Evolutionary conservation across 2,329 filamentous ascomycete species (phyloP).

Genomic region (Dothiorella sarmentorum): DNA sequence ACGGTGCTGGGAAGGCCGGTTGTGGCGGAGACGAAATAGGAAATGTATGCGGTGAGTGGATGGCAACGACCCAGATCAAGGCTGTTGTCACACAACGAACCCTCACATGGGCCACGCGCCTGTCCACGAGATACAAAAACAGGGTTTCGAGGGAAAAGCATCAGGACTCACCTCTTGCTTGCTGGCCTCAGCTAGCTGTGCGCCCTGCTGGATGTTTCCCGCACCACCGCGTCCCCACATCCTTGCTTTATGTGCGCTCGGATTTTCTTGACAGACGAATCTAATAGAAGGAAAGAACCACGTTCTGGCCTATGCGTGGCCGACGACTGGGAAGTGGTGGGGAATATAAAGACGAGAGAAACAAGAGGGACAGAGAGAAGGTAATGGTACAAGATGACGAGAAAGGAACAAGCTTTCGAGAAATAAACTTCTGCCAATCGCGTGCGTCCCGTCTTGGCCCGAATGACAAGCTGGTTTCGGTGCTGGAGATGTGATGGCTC

Average conservation of each 20-base stretch:
- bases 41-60: too few species aligned
- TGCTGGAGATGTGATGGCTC: too few species aligned
- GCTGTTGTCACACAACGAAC: background rate
- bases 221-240: constrained; percentile 44
- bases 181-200: constrained; percentile 32
- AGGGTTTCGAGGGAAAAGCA: background rate
- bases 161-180: constrained; percentile 29
- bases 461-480: background rate
- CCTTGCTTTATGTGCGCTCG: constrained; percentile 22
- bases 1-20: too few species aligned
- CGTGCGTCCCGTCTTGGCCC: background rate
- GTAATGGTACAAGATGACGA: background rate
- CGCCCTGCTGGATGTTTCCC: constrained; percentile 38
- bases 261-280: too few species aligned
- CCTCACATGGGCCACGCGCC: too few species aligned
- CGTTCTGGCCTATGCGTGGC: background rate
- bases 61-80: too few species aligned
- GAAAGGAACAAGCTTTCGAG: background rate
- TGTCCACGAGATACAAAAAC: background rate
- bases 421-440: background rate
- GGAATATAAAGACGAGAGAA: background rate
- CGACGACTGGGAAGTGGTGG: background rate
- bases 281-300: background rate
- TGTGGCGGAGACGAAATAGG: background rate
- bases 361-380: background rate